Evolutionary conservation across 805 yeast species (phyloP).

Genomic region (Candida sakaeoensis): DNA sequence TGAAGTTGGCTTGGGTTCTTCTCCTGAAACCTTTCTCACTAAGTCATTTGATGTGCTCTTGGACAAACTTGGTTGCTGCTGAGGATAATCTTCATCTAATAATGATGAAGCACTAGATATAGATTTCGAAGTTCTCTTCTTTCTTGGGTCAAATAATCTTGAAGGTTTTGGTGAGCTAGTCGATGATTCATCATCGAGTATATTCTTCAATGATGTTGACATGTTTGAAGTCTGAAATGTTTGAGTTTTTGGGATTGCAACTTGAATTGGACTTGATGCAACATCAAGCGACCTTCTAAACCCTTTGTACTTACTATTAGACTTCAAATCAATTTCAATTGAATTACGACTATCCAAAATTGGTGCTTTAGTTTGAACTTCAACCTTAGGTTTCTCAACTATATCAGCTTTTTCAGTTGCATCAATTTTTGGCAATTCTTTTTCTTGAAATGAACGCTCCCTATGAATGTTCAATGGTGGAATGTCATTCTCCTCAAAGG

Average conservation of each 20-base stretch:
- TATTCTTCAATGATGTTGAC: slow-evolving; percentile 7
- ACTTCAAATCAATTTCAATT: slow-evolving; percentile 23
- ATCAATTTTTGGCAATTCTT: slow-evolving; percentile 1
- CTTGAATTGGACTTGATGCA: slow-evolving; percentile 20
- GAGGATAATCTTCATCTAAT: slow-evolving; percentile 19
- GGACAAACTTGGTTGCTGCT: slow-evolving; percentile 25
- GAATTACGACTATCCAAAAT: slow-evolving; percentile 8
- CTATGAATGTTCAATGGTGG: slow-evolving; percentile 24
- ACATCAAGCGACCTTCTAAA: slow-evolving; percentile 35
- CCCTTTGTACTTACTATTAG: slow-evolving; percentile 37
- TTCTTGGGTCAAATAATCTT: slow-evolving; percentile 23
- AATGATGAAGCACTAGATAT: slow-evolving; percentile 5
- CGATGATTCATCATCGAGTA: slow-evolving; percentile 8
- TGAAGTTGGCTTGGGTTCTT: slow-evolving; percentile 9
- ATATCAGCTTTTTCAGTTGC: no score
- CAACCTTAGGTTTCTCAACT: no score
- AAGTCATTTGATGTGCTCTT: slow-evolving; percentile 16
- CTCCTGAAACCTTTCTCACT: not conserved
- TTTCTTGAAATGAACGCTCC: slow-evolving; percentile 7
- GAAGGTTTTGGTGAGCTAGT: slow-evolving; percentile 10
- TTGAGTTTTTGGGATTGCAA: slow-evolving; percentile 17
- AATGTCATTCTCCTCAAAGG: slow-evolving; percentile 16
- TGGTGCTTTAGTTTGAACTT: not conserved
- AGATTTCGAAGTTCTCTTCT: slow-evolving; percentile 6
- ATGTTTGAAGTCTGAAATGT: slow-evolving; percentile 9